Base-by-base conservation (phyloP, 2,329 filamentous ascomycete genomes). In the Eurotiales sp. region DNA sequence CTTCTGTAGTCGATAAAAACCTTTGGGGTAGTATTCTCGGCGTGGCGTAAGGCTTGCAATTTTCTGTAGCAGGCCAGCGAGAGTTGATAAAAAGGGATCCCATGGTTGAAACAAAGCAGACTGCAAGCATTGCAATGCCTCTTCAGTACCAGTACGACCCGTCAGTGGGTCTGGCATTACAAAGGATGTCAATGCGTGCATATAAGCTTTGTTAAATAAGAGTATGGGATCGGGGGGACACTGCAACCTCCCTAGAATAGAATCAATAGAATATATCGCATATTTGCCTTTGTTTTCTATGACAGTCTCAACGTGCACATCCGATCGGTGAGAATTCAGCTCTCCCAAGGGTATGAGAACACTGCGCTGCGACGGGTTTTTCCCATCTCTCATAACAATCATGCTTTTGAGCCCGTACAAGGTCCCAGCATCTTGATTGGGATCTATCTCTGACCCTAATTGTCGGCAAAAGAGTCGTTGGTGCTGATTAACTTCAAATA, bases 171-270 rank as follows among this genome's bases (percentile, higher is more conserved):
- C 85, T 0, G 80, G 76, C 0, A 86, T 30, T 0, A 76, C 58
- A 27, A 77, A 80, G 0, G 83, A 84, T 0, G 84, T 87, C 4
- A 76, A 64, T 0, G 83, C 84, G 59, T 88, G 84, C 1, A 83
- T 62, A 3, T 76, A 63, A 0, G 82, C 82, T 57, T 83, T 85
- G 1, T 69, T 69, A 50, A 83, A 84, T 0, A 82, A 64, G 0
- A 83, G 64, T 0, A 61, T 61, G 0, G 80, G 79, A 41, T 86
- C 83, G 0, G 79, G 68, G 0, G 83, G 72, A 32, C 82, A 85
- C 2, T 78, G 73, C 0, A 88, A 62, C 0, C 80, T 73, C 0
- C 79, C 76, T 2, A 88, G 69, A 0, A 79, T 60, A 1, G 72
- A 60, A 42, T 87, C 76, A 39, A 86, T 75, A 0, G 66, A 66